A percentile compares a stretch with the other conserved stretches of the same genome.
phyloP scores from a whole-genome alignment of 2,329 filamentous ascomycete species.

The Alternaria hordeiaustralica region DNA sequence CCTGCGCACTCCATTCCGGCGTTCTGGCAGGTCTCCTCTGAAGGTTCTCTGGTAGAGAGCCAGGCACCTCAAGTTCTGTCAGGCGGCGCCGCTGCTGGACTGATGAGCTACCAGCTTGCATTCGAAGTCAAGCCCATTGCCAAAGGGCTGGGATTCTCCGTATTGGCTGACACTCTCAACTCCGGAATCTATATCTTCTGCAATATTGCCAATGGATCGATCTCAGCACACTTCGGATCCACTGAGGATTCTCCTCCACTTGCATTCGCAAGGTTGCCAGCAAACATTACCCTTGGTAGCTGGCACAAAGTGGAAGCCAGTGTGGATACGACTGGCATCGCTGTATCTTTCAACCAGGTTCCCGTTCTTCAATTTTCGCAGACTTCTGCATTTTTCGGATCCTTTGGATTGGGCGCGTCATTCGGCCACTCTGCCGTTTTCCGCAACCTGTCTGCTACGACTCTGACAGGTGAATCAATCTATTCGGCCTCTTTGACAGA shows the following conservation, averaged over 20 bases:
- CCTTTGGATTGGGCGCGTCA: neutral
- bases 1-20: constrained; percentile 30
- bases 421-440: neutral
- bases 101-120: neutral
- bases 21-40: constrained; percentile 34
- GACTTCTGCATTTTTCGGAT: neutral
- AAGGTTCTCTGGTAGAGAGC: constrained; percentile 29
- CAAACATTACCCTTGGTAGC: neutral
- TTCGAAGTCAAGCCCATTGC: neutral
- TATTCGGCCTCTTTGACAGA: constrained; percentile 25
- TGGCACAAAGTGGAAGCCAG: neutral
- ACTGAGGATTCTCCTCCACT: neutral
- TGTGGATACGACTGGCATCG: neutral
- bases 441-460: neutral
- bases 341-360: neutral
- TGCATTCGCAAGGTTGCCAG: constrained; percentile 24
- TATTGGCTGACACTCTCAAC: neutral
- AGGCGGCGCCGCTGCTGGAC: neutral
- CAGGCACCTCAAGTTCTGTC: neutral
- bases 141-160: neutral
- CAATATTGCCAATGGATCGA: neutral
- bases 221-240: neutral
- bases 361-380: neutral
- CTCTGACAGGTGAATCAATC: neutral
- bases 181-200: neutral